Conservation (phyloP, 495 filamentous ascomycete genomes). For the Xylaria intraflava region DNA sequence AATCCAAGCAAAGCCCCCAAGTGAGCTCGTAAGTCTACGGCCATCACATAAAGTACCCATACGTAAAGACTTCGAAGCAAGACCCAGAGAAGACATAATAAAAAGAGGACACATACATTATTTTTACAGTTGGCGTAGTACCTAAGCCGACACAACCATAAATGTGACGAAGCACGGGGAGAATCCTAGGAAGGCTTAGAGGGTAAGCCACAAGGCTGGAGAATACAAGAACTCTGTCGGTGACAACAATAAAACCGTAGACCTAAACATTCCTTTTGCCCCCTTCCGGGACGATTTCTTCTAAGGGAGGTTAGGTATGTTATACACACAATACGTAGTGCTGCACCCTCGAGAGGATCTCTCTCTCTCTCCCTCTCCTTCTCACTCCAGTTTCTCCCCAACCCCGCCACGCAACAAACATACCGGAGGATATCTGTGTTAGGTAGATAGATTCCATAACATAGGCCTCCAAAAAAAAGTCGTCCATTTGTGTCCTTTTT, state of each 20-base stretch:
- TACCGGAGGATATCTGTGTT: constrained; percentile 1
- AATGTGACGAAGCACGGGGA: constrained; percentile 7
- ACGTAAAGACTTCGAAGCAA: no score
- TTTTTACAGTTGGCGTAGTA: neutral
- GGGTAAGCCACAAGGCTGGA: neutral
- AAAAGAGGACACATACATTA: neutral
- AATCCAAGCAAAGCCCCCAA: no score
- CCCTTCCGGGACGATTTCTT: neutral
- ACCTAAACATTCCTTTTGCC: constrained; percentile 4
- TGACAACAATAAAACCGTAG: neutral
- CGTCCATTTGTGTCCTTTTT: constrained; percentile 1
- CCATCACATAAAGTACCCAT: no score
- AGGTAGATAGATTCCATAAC: constrained; percentile 2
- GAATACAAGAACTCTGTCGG: neutral
- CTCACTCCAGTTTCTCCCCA: neutral
- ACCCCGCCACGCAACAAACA: constrained; percentile 5
- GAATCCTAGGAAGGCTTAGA: neutral
- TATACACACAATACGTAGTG: constrained; percentile 1
- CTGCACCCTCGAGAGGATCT: neutral
- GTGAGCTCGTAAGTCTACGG: no score
- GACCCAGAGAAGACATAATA: neutral
- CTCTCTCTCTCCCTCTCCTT: no score
- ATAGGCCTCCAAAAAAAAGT: constrained; percentile 6
- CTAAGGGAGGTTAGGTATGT: neutral
- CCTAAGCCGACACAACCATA: constrained; percentile 6